phyloP scores from a whole-genome alignment of 768 basidiomycete species.

The Trametes meyenii region DNA sequence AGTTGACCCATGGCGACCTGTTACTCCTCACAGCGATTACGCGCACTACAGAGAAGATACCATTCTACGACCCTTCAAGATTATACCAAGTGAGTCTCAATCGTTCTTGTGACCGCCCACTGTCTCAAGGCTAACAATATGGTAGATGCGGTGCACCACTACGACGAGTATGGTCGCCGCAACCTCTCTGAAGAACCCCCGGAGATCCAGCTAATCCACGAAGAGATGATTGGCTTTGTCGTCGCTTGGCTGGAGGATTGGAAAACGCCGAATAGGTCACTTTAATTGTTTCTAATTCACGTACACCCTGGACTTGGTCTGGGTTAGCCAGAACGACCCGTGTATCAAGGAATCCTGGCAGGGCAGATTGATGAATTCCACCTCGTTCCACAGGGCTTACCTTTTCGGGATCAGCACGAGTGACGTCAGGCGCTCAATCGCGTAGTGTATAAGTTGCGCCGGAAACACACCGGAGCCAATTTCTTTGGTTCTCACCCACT shows the following conservation, averaged over 20 bases:
- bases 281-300: neutral
- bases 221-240: slow-evolving; percentile 80
- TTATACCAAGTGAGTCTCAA: slow-evolving; percentile 71
- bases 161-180: slow-evolving; percentile 72
- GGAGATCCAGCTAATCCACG: slow-evolving; percentile 80
- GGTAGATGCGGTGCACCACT: slow-evolving; percentile 75
- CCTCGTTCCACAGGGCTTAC: neutral
- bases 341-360: neutral
- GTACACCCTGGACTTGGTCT: neutral
- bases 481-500: neutral
- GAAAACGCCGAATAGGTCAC: slow-evolving; percentile 8
- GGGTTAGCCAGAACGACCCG: neutral
- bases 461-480: neutral
- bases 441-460: no score
- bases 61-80: slow-evolving; percentile 74
- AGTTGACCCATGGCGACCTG: slow-evolving; percentile 93
- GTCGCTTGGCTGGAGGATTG: slow-evolving; percentile 66
- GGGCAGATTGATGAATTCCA: neutral
- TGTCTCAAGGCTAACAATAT: slow-evolving; percentile 30
- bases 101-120: neutral
- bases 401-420: neutral
- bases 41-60: slow-evolving; percentile 74
- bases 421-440: slow-evolving; percentile 7
- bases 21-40: slow-evolving; percentile 78
- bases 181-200: slow-evolving; percentile 67